Percentiles rank a stretch among this genome's conserved stretches.
phyloP scores from a whole-genome alignment of 1,284 basidiomycete genomes.

The Volvariella surrecta region DNA sequence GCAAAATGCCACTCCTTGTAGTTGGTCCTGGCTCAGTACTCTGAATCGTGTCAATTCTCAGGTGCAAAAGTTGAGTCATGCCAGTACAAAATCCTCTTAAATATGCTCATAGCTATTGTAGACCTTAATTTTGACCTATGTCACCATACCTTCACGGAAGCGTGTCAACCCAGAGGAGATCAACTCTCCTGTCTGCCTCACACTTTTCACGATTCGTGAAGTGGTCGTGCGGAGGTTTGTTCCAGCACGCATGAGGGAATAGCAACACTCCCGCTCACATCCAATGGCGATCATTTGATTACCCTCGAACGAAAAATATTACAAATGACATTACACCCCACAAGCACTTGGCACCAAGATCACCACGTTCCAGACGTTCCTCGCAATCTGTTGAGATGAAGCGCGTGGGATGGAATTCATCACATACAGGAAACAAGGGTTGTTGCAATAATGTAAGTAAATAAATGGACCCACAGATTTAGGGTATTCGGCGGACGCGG shows the following conservation, averaged over 20 bases:
- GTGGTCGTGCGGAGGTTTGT: slow-evolving; percentile 83
- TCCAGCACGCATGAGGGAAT: slow-evolving; percentile 89
- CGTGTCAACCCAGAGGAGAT: slow-evolving; percentile 46
- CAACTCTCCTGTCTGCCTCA: slow-evolving; percentile 60
- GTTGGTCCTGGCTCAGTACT: slow-evolving; percentile 96
- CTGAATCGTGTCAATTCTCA: slow-evolving; percentile 96
- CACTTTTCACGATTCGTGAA: slow-evolving; percentile 76
- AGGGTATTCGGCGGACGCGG: too few species aligned
- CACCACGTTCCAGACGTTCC: too few species aligned
- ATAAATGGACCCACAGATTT: too few species aligned
- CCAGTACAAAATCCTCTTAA: slow-evolving; percentile 1
- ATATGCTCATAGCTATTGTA: slow-evolving; percentile 25
- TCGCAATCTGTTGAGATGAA: too few species aligned
- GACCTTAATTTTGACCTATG: slow-evolving; percentile 87
- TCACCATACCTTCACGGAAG: slow-evolving; percentile 75
- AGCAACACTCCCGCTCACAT: slow-evolving; percentile 10
- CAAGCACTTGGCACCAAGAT: too few species aligned
- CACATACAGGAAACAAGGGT: too few species aligned
- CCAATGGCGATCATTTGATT: background rate
- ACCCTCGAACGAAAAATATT: too few species aligned
- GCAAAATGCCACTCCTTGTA: slow-evolving; percentile 62
- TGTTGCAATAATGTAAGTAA: too few species aligned
- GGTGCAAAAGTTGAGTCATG: slow-evolving; percentile 77
- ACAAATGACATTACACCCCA: too few species aligned
- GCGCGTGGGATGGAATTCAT: too few species aligned